phyloP scores from a whole-genome alignment of 176 grass and related monocot genomes.

The Bonia amplexicaulis region DNA sequence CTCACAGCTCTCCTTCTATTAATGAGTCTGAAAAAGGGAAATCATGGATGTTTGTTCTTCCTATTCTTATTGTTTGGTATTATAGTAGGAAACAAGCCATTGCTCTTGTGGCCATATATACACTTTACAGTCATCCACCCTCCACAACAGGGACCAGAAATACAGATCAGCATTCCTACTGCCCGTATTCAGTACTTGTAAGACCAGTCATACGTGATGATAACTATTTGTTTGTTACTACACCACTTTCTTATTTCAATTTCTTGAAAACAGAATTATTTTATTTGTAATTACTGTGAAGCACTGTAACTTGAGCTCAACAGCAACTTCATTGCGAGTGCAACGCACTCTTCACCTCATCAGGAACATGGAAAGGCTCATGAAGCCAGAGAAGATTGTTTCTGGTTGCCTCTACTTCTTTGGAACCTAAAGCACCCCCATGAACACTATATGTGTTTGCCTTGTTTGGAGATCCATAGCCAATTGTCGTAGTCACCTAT shows the following conservation, averaged over 20 bases:
- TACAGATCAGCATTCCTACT: background rate
- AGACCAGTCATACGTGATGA: background rate
- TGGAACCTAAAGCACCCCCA: conserved; percentile 81
- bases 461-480: conserved; percentile 90
- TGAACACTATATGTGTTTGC: conserved; percentile 78
- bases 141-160: background rate
- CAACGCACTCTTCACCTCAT: conserved; percentile 76
- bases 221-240: background rate
- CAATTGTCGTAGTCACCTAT: conserved; percentile 88
- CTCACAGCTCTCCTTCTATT: background rate
- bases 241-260: background rate
- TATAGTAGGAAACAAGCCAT: background rate
- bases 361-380: conserved; percentile 81
- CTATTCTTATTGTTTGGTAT: background rate
- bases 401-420: conserved; percentile 87
- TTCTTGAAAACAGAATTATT: background rate
- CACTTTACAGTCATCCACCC: background rate
- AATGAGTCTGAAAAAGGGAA: background rate
- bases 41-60: background rate
- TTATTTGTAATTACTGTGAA: background rate
- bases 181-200: background rate
- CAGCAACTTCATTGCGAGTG: background rate
- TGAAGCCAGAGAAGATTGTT: conserved; percentile 72
- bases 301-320: background rate
- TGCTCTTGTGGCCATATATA: background rate